These are phyloP conservation scores for Blastobotrys malaysiensis DNA, from an alignment of 1,139 yeast genomes.

Conservation along the genomic window DNA sequence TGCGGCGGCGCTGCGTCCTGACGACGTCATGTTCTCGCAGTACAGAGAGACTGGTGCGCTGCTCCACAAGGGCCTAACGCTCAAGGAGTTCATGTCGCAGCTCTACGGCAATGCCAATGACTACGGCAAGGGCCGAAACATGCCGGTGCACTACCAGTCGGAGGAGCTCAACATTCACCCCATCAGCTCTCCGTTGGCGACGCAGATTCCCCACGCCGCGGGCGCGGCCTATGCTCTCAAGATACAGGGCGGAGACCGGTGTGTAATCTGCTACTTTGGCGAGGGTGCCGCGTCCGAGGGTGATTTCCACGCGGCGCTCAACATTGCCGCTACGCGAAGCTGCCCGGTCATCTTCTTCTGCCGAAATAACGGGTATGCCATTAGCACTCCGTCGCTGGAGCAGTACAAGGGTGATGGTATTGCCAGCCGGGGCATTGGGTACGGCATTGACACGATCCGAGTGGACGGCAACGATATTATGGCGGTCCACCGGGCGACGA, in stretches of 20 bases:
- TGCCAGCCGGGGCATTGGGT: slow-evolving; percentile 34
- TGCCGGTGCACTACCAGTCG: slow-evolving; percentile 36
- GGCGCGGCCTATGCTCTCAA: slow-evolving; percentile 37
- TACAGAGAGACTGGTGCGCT: slow-evolving; percentile 35
- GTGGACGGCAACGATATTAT: slow-evolving; percentile 36
- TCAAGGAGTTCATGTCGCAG: slow-evolving; percentile 33
- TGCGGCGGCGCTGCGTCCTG: slow-evolving; percentile 32
- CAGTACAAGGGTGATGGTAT: slow-evolving; percentile 37
- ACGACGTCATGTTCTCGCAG: slow-evolving; percentile 33
- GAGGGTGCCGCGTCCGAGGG: slow-evolving; percentile 39
- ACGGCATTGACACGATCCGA: slow-evolving; percentile 35
- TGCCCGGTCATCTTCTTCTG: slow-evolving; percentile 35
- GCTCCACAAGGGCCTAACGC: slow-evolving; percentile 33
- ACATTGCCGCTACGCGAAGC: slow-evolving; percentile 35
- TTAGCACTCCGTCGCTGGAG: slow-evolving; percentile 34
- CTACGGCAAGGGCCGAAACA: slow-evolving; percentile 31
- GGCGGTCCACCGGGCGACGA: slow-evolving; percentile 33
- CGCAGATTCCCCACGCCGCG: slow-evolving; percentile 37
- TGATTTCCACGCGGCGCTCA: slow-evolving; percentile 36
- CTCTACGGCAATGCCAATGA: slow-evolving; percentile 32
- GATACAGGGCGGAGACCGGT: slow-evolving; percentile 26
- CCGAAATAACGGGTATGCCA: slow-evolving; percentile 37
- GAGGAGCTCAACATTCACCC: slow-evolving; percentile 32
- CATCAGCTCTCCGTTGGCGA: slow-evolving; percentile 34
- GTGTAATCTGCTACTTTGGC: slow-evolving; percentile 33